Evolutionary conservation across 148 eudicot species (phyloP), one percentile per base, ranked within the genome.

Genomic region (Chenopodium suecicum): DNA sequence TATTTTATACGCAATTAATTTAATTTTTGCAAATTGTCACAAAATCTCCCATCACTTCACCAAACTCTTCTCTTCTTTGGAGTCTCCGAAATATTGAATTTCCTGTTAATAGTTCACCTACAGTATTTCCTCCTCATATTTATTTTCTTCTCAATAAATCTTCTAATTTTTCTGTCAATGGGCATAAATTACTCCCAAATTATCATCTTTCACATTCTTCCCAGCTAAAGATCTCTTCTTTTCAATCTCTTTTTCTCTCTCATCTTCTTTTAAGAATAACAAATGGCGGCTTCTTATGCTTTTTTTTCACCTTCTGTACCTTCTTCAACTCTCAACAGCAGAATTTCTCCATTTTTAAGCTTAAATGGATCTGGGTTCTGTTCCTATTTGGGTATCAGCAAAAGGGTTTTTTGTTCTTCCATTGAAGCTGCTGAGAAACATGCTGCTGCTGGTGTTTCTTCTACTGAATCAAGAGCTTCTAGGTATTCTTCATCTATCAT

Each of bases 341-440:
- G 31, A 47, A 44, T 58, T 69, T 82, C 58, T 46, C 64, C 71
- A 29, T 77, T 47, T 29, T 50, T 71, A 17, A 71, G 70, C 71
- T 31, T 58, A 60, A 76, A 41, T 77, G 77, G 91, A 82, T 83
- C 87, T 87, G 89, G 88, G 90, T 82, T 84, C 86, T 76, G 82
- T 79, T 85, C 87, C 22, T 47, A 70, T 79, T 83, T 69, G 25
- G 85, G 86, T 27, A 71, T 80, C 48, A n/a, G 37, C 75, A 77
- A 79, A 76, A 88, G 91, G 86, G 87, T 86, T 25, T 81, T 90
- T 13, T 91, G 89, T 52, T 80, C 90, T 16, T 78, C 82, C 66
- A 78, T 81, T 74, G 63, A 76, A 29, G 72, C 32, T 41, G 47
- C 58, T 76, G 85, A 85, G 31, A 87, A 81, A 73, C 80, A 86